Percentiles rank a stretch among this genome's conserved stretches.
Evolutionary conservation across 1,139 yeast genomes (phyloP).

Genomic region (Candida glucosophila): DNA sequence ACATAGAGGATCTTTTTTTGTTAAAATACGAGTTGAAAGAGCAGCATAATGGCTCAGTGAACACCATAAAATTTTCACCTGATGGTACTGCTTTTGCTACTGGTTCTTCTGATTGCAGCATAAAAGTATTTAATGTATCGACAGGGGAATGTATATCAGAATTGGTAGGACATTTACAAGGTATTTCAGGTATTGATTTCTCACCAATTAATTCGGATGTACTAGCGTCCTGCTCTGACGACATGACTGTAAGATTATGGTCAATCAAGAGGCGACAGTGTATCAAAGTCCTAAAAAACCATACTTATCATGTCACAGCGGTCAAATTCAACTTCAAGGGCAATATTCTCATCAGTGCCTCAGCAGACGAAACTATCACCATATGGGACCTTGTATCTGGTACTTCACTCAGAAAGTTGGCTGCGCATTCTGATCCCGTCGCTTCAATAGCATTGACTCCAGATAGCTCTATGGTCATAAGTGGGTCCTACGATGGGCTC

Average conservation of each 20-base stretch:
- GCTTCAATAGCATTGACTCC: slow-evolving; percentile 63
- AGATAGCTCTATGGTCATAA: slow-evolving; percentile 76
- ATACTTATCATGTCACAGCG: slow-evolving; percentile 76
- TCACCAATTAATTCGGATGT: slow-evolving; percentile 62
- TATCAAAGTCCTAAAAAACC: slow-evolving; percentile 61
- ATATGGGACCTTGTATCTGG: slow-evolving; percentile 84
- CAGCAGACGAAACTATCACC: slow-evolving; percentile 85
- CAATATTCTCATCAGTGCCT: slow-evolving; percentile 70
- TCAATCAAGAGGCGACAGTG: slow-evolving; percentile 43
- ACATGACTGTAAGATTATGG: slow-evolving; percentile 73
- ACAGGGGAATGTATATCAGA: slow-evolving; percentile 19
- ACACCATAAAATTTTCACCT: slow-evolving; percentile 56
- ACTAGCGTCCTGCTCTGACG: slow-evolving; percentile 84
- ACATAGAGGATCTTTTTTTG: slow-evolving; percentile 3
- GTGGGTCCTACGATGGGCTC: slow-evolving; percentile 88
- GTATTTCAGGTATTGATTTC: slow-evolving; percentile 66
- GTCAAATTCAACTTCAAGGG: slow-evolving; percentile 67
- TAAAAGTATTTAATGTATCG: slow-evolving; percentile 15
- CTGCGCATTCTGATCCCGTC: slow-evolving; percentile 93
- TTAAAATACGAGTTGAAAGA: slow-evolving; percentile 3
- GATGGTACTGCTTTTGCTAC: slow-evolving; percentile 58
- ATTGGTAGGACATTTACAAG: slow-evolving; percentile 56
- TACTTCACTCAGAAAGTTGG: slow-evolving; percentile 63
- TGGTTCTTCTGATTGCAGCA: slow-evolving; percentile 25
- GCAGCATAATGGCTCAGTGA: slow-evolving; percentile 10